Evolutionary conservation across 495 filamentous ascomycete genomes (phyloP), one percentile per base, ranked within the genome.

Genomic region (Podospora tetraspora): DNA sequence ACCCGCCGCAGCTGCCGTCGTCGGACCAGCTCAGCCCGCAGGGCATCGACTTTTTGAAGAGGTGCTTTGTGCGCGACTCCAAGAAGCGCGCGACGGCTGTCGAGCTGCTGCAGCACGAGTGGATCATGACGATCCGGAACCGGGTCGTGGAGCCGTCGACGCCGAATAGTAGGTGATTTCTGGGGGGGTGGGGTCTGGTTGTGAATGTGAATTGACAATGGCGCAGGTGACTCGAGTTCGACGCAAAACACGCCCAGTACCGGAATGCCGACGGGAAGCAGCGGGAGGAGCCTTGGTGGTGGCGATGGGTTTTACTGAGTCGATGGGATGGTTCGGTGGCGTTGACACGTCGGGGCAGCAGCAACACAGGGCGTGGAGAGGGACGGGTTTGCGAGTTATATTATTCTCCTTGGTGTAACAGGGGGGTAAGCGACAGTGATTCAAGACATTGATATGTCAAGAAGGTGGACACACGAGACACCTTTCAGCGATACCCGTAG

Each of bases 41-140:
- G 67, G 95, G 95, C 5, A 90, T 97, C 63, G 93, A 97, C 74
- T 98, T 98, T 74, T 76, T 99, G 66, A 85, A 86, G 69, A 87
- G 89, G 61, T 98, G 92, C 80, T 99, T 99, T 73, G 87, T 91
- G 69, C 86, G 91, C 24, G 94, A 99, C 76, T 93, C 95, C 1
- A 83, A 84, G 70, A 88, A 87, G 74, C 82, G 95, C 57, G 87
- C 91, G 10, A 91, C 88, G 21, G 96, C 95, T 19, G 89, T 92
- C 1, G 96, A 98, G 77, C 81, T 99, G 56, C 84, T 99, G 30
- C 93, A 97, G 75, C 93, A 97, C 75, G 94, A 97, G 74, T 99
- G 95, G 95, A 98, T 98, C 71, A 88, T 86, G 81, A 80, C 76
- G 30, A 86, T 87, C 64, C 78, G 84, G 52, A 85, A 81, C 64